Percentiles rank a stretch among this genome's conserved stretches.
phyloP scores from a whole-genome alignment of 495 filamentous ascomycete species.

The Cercophora newfieldiana region DNA sequence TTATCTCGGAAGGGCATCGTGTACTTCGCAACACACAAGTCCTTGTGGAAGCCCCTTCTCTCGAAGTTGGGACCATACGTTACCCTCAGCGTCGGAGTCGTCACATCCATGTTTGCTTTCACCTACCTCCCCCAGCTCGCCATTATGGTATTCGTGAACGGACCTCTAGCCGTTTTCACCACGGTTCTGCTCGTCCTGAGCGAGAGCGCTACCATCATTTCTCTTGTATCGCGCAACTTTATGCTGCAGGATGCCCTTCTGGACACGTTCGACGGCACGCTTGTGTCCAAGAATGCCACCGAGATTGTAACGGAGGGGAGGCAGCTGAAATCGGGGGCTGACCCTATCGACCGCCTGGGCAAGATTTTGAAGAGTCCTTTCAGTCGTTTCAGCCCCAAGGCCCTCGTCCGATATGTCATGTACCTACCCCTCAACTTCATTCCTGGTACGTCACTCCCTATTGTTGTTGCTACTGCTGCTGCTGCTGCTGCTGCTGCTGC shows the following conservation, averaged over 20 bases:
- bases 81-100: slow-evolving; percentile 65
- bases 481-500: too few species aligned
- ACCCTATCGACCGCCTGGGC: slow-evolving; percentile 70
- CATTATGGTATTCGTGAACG: slow-evolving; percentile 77
- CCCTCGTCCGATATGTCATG: slow-evolving; percentile 68
- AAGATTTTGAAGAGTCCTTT: slow-evolving; percentile 72
- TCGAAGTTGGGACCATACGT: slow-evolving; percentile 68
- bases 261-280: slow-evolving; percentile 88
- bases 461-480: too few species aligned
- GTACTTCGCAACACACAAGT: slow-evolving; percentile 71
- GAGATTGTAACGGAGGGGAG: slow-evolving; percentile 68
- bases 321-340: slow-evolving; percentile 61
- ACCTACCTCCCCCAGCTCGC: slow-evolving; percentile 89
- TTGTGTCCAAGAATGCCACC: slow-evolving; percentile 57
- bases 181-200: slow-evolving; percentile 75
- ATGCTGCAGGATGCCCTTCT: slow-evolving; percentile 76
- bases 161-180: slow-evolving; percentile 77
- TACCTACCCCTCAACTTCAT: slow-evolving; percentile 92
- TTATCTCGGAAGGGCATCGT: slow-evolving; percentile 61
- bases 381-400: slow-evolving; percentile 60
- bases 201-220: slow-evolving; percentile 79
- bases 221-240: slow-evolving; percentile 70
- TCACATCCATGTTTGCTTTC: slow-evolving; percentile 79
- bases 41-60: slow-evolving; percentile 66
- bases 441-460: slow-evolving; percentile 49